Percentiles rank a stretch among this genome's conserved stretches.
phyloP scores from a whole-genome alignment of 2,329 filamentous ascomycete species.

The Fusarium sp. region DNA sequence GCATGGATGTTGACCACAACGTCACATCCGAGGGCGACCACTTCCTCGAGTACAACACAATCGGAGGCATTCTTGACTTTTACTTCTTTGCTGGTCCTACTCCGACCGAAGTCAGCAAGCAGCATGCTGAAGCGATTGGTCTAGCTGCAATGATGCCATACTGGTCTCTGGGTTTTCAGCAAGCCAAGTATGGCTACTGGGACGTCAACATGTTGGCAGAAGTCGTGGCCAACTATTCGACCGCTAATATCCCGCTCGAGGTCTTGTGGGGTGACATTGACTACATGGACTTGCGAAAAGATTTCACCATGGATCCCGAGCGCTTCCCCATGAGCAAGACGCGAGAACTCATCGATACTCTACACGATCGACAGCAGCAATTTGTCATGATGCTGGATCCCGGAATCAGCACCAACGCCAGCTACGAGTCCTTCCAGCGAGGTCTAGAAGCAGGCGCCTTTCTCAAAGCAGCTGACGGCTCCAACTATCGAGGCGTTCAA shows the following conservation, averaged over 20 bases:
- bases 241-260: conserved; percentile 74
- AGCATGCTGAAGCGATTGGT: conserved; percentile 76
- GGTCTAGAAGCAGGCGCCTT: conserved; percentile 60
- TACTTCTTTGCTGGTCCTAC: conserved; percentile 82
- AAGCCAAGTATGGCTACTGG: conserved; percentile 83
- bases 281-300: conserved; percentile 67
- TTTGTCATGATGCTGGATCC: conserved; percentile 85
- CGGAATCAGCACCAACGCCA: conserved; percentile 62
- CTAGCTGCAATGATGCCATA: conserved; percentile 84
- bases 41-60: conserved; percentile 82
- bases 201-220: conserved; percentile 76
- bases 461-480: conserved; percentile 64
- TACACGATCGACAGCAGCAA: conserved; percentile 74
- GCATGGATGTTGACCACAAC: conserved; percentile 78
- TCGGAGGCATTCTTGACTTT: conserved; percentile 82
- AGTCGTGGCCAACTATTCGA: conserved; percentile 74
- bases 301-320: conserved; percentile 76
- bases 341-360: conserved; percentile 72
- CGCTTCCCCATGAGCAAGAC: conserved; percentile 71
- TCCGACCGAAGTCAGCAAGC: conserved; percentile 73
- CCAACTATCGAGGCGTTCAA: conserved; percentile 71
- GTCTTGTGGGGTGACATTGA: conserved; percentile 79
- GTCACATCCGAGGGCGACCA: conserved; percentile 66
- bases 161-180: conserved; percentile 84
- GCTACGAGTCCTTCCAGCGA: conserved; percentile 55